These are phyloP conservation scores for Lasiodiplodia theobromae DNA, from an alignment of 2,329 filamentous ascomycete species.

Conservation along the genomic window DNA sequence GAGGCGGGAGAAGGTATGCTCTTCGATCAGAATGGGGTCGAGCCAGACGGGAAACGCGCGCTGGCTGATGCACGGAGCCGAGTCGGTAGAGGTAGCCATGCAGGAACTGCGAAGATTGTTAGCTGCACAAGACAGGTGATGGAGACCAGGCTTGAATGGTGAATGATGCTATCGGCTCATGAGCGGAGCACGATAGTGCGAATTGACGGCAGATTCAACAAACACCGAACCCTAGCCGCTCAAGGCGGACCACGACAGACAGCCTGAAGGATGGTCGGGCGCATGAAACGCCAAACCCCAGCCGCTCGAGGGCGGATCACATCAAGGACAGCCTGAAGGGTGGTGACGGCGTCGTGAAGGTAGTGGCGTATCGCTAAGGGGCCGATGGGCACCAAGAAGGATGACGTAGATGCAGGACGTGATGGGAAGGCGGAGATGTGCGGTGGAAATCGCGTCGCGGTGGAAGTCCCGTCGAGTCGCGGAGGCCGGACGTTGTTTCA, in stretches of 20 bases:
- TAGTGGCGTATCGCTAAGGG: background rate
- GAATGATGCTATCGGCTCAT: background rate
- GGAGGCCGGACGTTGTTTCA: no score
- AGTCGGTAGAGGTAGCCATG: background rate
- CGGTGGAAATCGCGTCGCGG: no score
- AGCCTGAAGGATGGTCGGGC: slow-evolving; percentile 3
- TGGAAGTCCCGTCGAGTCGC: no score
- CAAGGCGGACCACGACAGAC: background rate
- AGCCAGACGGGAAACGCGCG: slow-evolving; percentile 1
- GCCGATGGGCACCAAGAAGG: background rate
- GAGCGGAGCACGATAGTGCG: background rate
- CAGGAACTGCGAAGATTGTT: background rate
- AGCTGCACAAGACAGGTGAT: background rate
- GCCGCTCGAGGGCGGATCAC: slow-evolving; percentile 2
- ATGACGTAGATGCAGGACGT: background rate
- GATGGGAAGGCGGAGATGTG: background rate
- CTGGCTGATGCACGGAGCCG: background rate
- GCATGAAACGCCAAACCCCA: background rate
- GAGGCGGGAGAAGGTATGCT: background rate
- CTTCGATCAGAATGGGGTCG: background rate
- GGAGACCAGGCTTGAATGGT: background rate
- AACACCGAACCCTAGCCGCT: slow-evolving; percentile 1
- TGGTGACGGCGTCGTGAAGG: background rate
- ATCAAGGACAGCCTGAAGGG: background rate
- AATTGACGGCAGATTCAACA: background rate